Percentiles rank a stretch among this genome's conserved stretches.
phyloP scores from a whole-genome alignment of 768 basidiomycete species.

The Termitomyces sp. region DNA sequence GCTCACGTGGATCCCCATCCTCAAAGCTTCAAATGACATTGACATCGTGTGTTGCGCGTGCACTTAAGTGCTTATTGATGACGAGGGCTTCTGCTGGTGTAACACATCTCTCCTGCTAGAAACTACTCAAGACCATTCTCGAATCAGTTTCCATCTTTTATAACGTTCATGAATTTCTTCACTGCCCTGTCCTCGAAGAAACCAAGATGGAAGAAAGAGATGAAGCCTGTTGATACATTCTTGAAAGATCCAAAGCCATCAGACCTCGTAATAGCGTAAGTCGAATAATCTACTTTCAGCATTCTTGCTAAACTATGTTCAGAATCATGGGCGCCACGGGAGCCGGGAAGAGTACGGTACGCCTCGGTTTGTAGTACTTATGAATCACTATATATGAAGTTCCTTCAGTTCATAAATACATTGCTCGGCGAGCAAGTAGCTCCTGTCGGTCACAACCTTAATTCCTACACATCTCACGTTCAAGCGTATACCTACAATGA shows the following conservation, averaged over 20 bases:
- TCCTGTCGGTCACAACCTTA: constrained; percentile 16
- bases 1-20: neutral
- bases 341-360: constrained; percentile 24
- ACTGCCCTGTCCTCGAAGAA: neutral
- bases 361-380: neutral
- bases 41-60: neutral
- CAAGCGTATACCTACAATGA: constrained; percentile 10
- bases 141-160: neutral
- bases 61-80: neutral
- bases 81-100: neutral
- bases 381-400: neutral
- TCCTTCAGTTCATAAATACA: constrained; percentile 16
- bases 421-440: constrained; percentile 7
- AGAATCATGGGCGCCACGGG: constrained; percentile 26
- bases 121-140: neutral
- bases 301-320: neutral
- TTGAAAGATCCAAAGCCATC: constrained; percentile 4
- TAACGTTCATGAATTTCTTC: neutral
- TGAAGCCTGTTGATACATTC: constrained; percentile 3
- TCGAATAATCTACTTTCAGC: neutral
- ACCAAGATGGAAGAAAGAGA: constrained; percentile 8
- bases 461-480: constrained; percentile 18
- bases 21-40: neutral
- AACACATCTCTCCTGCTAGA: neutral
- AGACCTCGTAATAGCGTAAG: constrained; percentile 19